A percentile compares a stretch with the other conserved stretches of the same genome.
Evolutionary conservation across 2,329 filamentous ascomycete species (phyloP).

Genomic region (Fusarium pseudonygamai): DNA sequence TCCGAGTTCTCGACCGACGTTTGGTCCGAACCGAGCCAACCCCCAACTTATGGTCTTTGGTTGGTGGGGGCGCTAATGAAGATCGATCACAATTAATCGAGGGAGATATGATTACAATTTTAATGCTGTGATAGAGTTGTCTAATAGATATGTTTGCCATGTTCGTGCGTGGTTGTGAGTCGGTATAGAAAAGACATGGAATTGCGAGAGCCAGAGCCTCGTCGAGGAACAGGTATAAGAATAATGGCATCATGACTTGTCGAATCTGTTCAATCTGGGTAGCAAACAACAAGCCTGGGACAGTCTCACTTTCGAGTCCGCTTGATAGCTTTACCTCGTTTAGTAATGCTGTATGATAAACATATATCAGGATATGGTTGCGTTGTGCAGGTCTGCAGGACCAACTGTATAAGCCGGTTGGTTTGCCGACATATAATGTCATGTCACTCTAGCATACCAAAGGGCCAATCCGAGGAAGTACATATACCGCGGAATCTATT

Average conservation of each 20-base stretch:
- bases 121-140: not conserved
- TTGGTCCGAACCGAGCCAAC: constrained; percentile 22
- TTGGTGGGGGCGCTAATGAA: constrained; percentile 3
- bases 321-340: not conserved
- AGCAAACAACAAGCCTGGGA: not conserved
- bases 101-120: not conserved
- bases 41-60: constrained; percentile 6
- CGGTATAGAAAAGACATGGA: not conserved
- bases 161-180: not conserved
- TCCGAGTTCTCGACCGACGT: constrained; percentile 26
- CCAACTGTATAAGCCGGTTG: not conserved
- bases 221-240: not conserved
- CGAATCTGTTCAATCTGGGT: not conserved
- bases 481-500: not conserved
- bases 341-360: constrained; percentile 20
- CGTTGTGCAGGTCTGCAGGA: not conserved
- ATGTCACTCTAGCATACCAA: constrained; percentile 5
- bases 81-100: not conserved
- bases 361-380: not conserved
- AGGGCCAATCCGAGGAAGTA: constrained; percentile 26
- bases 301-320: not conserved
- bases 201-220: not conserved
- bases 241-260: not conserved
- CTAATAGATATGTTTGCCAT: not conserved
- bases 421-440: constrained; percentile 2